Conservation (phyloP, 305 asterid species). For the Fraxinus albicans region DNA sequence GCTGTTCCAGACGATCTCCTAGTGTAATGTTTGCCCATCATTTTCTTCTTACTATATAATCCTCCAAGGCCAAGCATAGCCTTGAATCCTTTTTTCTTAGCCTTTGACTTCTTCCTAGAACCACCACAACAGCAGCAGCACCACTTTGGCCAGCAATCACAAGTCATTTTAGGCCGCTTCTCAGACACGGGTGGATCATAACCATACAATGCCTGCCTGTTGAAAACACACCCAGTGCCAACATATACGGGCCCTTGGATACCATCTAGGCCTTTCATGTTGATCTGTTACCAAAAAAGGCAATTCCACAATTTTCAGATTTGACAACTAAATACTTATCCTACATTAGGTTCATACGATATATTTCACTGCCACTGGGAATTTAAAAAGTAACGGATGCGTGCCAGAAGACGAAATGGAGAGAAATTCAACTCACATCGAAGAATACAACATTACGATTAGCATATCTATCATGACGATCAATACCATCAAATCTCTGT, state of each 20-base stretch:
- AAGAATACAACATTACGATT: conserved; percentile 80
- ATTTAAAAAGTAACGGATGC: background rate
- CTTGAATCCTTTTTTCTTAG: conserved; percentile 64
- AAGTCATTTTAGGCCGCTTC: conserved; percentile 73
- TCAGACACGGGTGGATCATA: conserved; percentile 71
- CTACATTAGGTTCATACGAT: background rate
- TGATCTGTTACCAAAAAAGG: conserved; percentile 45
- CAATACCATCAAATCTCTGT: conserved; percentile 82
- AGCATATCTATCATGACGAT: conserved; percentile 82
- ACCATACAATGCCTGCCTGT: conserved; percentile 72
- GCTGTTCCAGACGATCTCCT: conserved; percentile 52
- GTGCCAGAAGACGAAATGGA: background rate
- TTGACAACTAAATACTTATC: background rate
- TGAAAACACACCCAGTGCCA: conserved; percentile 75
- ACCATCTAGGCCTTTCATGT: conserved; percentile 83
- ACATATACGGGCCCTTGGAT: conserved; percentile 84
- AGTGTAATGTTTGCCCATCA: conserved; percentile 58
- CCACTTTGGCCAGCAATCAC: conserved; percentile 83
- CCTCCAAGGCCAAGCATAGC: conserved; percentile 55
- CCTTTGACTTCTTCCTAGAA: conserved; percentile 54
- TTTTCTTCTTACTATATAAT: conserved; percentile 54
- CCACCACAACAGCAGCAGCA: conserved; percentile 74
- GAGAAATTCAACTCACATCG: conserved; percentile 46
- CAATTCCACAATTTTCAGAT: background rate
- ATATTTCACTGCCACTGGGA: background rate